Evolutionary conservation across 2,329 filamentous ascomycete genomes (phyloP), one percentile per base, ranked within the genome.

Genomic region (Geosmithia morbida): DNA sequence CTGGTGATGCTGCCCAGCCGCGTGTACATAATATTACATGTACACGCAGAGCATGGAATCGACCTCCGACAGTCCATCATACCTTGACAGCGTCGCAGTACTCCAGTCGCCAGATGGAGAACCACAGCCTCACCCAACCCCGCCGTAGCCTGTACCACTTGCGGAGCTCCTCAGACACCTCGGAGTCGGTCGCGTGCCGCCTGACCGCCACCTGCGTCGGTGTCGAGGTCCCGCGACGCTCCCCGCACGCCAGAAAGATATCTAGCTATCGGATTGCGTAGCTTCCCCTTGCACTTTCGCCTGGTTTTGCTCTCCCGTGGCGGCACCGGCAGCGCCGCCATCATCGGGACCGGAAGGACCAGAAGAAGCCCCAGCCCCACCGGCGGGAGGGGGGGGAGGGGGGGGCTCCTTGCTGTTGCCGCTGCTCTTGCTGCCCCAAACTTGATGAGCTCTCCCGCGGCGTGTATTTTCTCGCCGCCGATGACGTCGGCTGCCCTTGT

Each of bases 101-200:
- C 13, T 48, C 46, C 46, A 43, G 30, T 2, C 41, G 41, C 46
- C 46, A 48, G 22, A 48, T 48, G 26, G 46, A 48, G 20, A 48
- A 48, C 39, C 39, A 41, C n/a, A 41, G 39, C 17, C 39, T 41
- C 39, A 41, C 7, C 14, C 39, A 18, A 7, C 39, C 39, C 39
- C 39, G 39, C 6, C 17, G 39, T 18, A n/a, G 14, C n/a, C 17
- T 16, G 17, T 41, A 41, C 14, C 6, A 16, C 14, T 7, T 41
- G 7, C n/a, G 7, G 6, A 41, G 39, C 17, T 41, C 39, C 17
- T 41, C 7, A 16, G n/a, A 41, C 39, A 18, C 39, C 7, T 16
- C 17, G 14, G 14, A 41, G 17, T 41, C 39, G 7, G 39, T 41
- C 14, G 39, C 17, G 6, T 18, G 39, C 14, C 14, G 14, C 14